Evolutionary conservation across 2,329 filamentous ascomycete species (phyloP), one percentile per base, ranked within the genome.

Genomic region (Gremmenia infestans): DNA sequence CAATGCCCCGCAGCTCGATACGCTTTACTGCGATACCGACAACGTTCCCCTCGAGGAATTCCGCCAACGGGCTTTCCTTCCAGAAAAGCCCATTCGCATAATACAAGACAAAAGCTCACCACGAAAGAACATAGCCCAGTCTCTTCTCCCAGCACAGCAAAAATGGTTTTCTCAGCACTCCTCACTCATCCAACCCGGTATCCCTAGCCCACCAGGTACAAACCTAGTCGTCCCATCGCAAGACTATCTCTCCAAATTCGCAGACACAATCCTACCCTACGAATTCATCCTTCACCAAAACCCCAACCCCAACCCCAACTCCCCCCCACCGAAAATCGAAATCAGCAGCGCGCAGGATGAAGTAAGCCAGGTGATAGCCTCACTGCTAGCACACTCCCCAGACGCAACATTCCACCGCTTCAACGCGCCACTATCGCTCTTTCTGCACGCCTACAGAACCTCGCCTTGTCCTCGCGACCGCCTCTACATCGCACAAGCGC

Each of bases 401-500:
- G 37, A 36, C n/a, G 35, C 22, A 77, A 23, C 56, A 23, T 81
- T 81, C 59, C 68, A 76, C 55, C 74, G 75, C 37, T 73, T 77
- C 60, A 67, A 77, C 50, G 75, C 74, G 1, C 76, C 74, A 4
- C 51, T 71, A 12, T 56, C 52, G 7, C 58, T 68, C 43, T 65
- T 71, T 50, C 52, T 70, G 3, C 32, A 60, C 11, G 61, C 61
- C 17, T 55, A 48, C 39, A 42, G 40, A 6, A 35, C 50, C 4
- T 9, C 19, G 4, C 15, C 39, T 19, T 55, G 50, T 42, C 47
- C 23, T 1, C 28, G 39, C 17, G 54, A 55, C 15, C 48, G 77
- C n/a, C 76, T 97, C 3, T 97, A 97, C 70, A 85, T 97, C 52
- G 92, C 93, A 0, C 94, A 97, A 72, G 88, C 86, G 14, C 78